These are phyloP conservation scores for Coniella vitis DNA, from an alignment of 2,329 filamentous ascomycete species.

Conservation along the genomic window DNA sequence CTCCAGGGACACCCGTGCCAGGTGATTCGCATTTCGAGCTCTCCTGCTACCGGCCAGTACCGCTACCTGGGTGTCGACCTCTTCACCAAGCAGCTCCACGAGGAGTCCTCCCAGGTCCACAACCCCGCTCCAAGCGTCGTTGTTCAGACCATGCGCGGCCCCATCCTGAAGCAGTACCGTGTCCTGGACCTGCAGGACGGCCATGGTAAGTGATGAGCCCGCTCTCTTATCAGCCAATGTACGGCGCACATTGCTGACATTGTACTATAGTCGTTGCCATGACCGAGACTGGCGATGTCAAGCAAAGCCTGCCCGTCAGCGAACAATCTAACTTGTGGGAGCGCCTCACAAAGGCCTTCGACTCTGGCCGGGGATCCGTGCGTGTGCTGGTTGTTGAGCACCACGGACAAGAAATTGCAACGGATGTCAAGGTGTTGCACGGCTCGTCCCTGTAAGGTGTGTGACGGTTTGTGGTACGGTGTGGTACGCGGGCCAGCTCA, in stretches of 20 bases:
- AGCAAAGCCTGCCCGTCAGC: conserved; percentile 87
- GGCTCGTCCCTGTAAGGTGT: conserved; percentile 55
- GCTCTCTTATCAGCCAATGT: too few species aligned
- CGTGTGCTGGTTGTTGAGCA: conserved; percentile 95
- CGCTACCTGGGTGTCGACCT: conserved; percentile 99
- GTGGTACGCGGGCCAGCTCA: background rate
- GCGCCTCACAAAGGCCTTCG: conserved; percentile 77
- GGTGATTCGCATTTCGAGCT: conserved; percentile 99
- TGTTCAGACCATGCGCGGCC: conserved; percentile 98
- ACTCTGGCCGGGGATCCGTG: conserved; percentile 86
- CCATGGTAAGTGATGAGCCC: conserved; percentile 44
- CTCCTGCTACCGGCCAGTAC: conserved; percentile 96
- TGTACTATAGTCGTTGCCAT: conserved; percentile 70
- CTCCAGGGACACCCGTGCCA: conserved; percentile 98
- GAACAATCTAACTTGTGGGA: conserved; percentile 87
- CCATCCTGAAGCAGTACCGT: conserved; percentile 99
- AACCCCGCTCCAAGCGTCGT: conserved; percentile 95
- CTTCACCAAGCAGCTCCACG: conserved; percentile 99
- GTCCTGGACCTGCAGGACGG: conserved; percentile 94
- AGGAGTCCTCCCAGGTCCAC: conserved; percentile 96
- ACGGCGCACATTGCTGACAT: background rate
- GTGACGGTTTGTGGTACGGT: background rate
- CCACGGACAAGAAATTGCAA: conserved; percentile 84
- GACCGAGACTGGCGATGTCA: conserved; percentile 98
- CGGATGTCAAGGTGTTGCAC: conserved; percentile 99